Base-by-base conservation (phyloP, 768 basidiomycete genomes). In the Termitomyces eurrhizus region DNA sequence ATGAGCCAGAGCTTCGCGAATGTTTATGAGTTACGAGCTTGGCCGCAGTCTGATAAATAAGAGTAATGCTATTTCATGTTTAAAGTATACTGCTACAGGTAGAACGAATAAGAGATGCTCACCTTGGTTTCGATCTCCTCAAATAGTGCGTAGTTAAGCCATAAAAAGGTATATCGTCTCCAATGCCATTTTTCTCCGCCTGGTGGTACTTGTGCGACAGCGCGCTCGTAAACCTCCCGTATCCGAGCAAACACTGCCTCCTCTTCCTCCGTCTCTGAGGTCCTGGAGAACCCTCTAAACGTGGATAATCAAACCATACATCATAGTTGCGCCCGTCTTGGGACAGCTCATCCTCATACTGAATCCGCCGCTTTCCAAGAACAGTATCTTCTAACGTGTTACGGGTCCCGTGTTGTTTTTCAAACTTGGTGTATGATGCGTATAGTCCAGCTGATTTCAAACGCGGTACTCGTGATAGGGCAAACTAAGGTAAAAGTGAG, bases 1-100 rank as follows among this genome's bases (percentile, higher is more conserved):
- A 91, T 83, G 21, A 92, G 73, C 97, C 97, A 99, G 12, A 98
- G 77, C 75, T 99, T 99, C 3, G 97, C 92, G 66, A 99, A 99
- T 88, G 85, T 69, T 96, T 96, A 73, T 99, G 96, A 0, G 97
- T 97, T 2, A 98, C 88, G 26, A 98, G 86, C 60, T 83, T 82
- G 57, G 96, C 75, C n/a, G n/a, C n/a, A n/a, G n/a, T n/a, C n/a
- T n/a, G n/a, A n/a, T n/a, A n/a, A n/a, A n/a, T n/a, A n/a, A n/a
- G n/a, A n/a, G n/a, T n/a, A n/a, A n/a, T n/a, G n/a, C n/a, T n/a
- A n/a, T n/a, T n/a, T n/a, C n/a, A n/a, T n/a, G n/a, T n/a, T n/a
- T n/a, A n/a, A n/a, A n/a, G n/a, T n/a, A n/a, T n/a, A n/a, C n/a
- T n/a, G n/a, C n/a, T n/a, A n/a, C n/a, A n/a, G n/a, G n/a, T n/a